phyloP scores from a whole-genome alignment of 345 rosid species.

The Isatis tinctoria region DNA sequence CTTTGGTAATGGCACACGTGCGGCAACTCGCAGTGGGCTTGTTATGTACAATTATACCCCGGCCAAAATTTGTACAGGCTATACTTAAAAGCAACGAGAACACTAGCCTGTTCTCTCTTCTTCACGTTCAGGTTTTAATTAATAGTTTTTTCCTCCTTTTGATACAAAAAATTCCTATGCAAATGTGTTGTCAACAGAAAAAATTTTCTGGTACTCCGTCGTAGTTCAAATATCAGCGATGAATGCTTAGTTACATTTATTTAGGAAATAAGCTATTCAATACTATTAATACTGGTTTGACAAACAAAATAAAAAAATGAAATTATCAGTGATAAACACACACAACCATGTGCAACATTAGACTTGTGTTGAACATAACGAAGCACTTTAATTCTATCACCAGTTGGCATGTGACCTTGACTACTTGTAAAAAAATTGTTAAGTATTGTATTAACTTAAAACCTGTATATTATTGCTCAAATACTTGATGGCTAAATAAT shows the following conservation, averaged over 20 bases:
- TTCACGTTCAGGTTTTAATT: background rate
- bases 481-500: background rate
- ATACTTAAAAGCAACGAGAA: background rate
- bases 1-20: conserved; percentile 19
- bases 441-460: no score
- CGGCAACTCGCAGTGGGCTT: background rate
- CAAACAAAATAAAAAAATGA: background rate
- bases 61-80: background rate
- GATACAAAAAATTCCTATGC: background rate
- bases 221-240: background rate
- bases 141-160: background rate
- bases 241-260: conserved; percentile 1
- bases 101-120: background rate
- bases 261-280: background rate
- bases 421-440: no score
- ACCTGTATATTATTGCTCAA: background rate
- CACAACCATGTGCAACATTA: conserved; percentile 32
- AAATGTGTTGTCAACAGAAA: background rate
- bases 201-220: background rate
- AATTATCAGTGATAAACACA: background rate
- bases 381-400: conserved; percentile 26
- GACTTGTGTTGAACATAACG: conserved; percentile 30
- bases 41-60: background rate
- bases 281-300: no score
- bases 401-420: conserved; percentile 28